Evolutionary conservation across 352 stramenopile genomes (phyloP).

Genomic region (Globisporangium irregulare): DNA sequence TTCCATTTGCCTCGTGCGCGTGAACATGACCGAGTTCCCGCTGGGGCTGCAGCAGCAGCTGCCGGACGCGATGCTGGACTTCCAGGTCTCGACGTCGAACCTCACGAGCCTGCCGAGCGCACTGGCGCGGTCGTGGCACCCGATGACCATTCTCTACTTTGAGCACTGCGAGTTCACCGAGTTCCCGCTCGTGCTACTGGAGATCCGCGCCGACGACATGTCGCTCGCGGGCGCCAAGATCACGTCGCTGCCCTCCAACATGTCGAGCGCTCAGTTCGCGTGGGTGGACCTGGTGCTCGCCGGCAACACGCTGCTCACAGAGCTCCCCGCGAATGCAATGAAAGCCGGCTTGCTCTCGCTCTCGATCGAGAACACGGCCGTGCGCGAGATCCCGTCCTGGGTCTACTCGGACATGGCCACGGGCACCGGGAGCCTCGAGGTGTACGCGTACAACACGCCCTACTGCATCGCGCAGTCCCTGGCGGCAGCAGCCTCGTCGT

Average conservation of each 20-base stretch:
- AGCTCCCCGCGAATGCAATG: slow-evolving; percentile 14
- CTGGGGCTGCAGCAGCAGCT: slow-evolving; percentile 12
- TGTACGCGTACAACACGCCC: slow-evolving; percentile 38
- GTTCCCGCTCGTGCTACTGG: slow-evolving; percentile 16
- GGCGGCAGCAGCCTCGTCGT: neutral
- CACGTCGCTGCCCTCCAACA: slow-evolving; percentile 18
- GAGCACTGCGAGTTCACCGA: slow-evolving; percentile 18
- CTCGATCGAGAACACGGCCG: slow-evolving; percentile 31
- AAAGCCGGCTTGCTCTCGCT: slow-evolving; percentile 17
- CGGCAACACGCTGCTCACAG: slow-evolving; percentile 6
- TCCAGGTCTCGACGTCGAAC: slow-evolving; percentile 18
- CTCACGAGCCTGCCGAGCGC: slow-evolving; percentile 11
- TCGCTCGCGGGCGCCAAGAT: slow-evolving; percentile 23
- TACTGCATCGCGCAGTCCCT: slow-evolving; percentile 16
- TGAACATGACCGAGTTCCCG: slow-evolving; percentile 21
- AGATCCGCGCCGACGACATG: slow-evolving; percentile 16
- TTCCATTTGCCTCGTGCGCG: slow-evolving; percentile 16
- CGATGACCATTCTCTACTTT: slow-evolving; percentile 19
- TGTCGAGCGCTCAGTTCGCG: slow-evolving; percentile 23
- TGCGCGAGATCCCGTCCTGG: slow-evolving; percentile 19
- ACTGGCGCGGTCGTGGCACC: slow-evolving; percentile 9
- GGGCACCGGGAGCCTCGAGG: neutral
- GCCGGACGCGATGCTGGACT: slow-evolving; percentile 12
- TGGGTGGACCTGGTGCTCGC: slow-evolving; percentile 21
- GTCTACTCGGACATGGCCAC: slow-evolving; percentile 3